phyloP scores from a whole-genome alignment of 768 basidiomycete species.

The Gloeopeniophorella convolvens region DNA sequence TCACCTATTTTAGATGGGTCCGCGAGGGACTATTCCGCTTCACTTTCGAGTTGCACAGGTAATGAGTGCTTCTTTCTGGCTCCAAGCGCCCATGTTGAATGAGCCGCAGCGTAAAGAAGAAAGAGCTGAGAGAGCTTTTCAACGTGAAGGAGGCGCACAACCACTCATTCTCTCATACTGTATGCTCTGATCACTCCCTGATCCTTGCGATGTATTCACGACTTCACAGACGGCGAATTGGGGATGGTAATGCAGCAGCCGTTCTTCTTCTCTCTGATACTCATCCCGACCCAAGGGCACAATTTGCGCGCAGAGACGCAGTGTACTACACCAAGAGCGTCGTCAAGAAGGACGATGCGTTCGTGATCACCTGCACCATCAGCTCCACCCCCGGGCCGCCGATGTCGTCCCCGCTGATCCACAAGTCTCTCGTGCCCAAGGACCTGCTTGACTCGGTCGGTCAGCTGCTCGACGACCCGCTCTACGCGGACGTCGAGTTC shows the following conservation, averaged over 20 bases:
- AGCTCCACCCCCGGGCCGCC: slow-evolving; percentile 57
- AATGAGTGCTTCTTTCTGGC: slow-evolving; percentile 15
- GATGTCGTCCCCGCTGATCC: slow-evolving; percentile 35
- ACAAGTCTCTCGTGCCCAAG: slow-evolving; percentile 55
- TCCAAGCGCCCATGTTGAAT: neutral
- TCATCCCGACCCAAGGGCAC: slow-evolving; percentile 43
- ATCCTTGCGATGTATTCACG: neutral
- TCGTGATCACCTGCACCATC: slow-evolving; percentile 74
- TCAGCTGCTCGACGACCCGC: slow-evolving; percentile 67
- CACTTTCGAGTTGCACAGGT: slow-evolving; percentile 76
- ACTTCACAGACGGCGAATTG: slow-evolving; percentile 65
- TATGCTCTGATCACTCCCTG: slow-evolving; percentile 23
- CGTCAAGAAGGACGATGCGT: slow-evolving; percentile 55
- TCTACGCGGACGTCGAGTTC: slow-evolving; percentile 82
- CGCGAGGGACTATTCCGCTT: slow-evolving; percentile 84
- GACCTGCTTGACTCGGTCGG: slow-evolving; percentile 68
- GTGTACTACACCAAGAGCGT: slow-evolving; percentile 53
- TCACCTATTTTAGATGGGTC: slow-evolving; percentile 52
- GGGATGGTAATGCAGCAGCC: slow-evolving; percentile 56
- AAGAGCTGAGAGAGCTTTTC: slow-evolving; percentile 40
- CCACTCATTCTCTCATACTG: slow-evolving; percentile 73
- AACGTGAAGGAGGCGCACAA: slow-evolving; percentile 75
- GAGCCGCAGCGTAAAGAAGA: slow-evolving; percentile 38
- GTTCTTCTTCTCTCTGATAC: neutral
- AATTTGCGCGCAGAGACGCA: slow-evolving; percentile 69